Conservation (phyloP, 169 alveolate species). For the Plasmodium gallinaceum region DNA sequence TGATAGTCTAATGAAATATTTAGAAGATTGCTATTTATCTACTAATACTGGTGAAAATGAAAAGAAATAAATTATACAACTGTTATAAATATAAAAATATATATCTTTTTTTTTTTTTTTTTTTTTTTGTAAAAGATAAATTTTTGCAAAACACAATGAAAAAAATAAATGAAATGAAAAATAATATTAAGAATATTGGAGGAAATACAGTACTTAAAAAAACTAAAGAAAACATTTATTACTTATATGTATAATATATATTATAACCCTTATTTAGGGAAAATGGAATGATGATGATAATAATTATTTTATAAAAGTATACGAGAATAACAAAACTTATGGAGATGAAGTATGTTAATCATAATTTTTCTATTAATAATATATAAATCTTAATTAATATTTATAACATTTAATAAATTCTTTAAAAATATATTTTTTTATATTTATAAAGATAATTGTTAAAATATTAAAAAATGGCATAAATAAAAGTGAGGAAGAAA, state of each 20-base stretch:
- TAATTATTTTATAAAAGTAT: constrained; percentile 62
- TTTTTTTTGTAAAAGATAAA: constrained; percentile 28
- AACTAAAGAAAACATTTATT: not conserved
- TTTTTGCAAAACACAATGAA: constrained; percentile 15
- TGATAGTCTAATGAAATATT: constrained; percentile 26
- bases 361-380: too few relatives aligned
- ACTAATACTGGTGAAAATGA: constrained; percentile 19
- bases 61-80: not conserved
- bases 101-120: constrained; percentile 5
- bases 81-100: not conserved
- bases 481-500: constrained; percentile 45
- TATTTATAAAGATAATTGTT: constrained; percentile 3
- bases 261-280: constrained; percentile 23
- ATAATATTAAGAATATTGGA: constrained; percentile 37
- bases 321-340: constrained; percentile 26
- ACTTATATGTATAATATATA: not conserved
- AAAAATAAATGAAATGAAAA: constrained; percentile 33
- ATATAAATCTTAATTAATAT: too few relatives aligned
- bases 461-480: constrained; percentile 32
- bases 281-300: constrained; percentile 54
- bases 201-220: constrained; percentile 53
- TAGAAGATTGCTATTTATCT: constrained; percentile 36
- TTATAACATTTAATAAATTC: not conserved
- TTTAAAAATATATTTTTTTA: not conserved
- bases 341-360: constrained; percentile 37